Evolutionary conservation across 2,329 filamentous ascomycete genomes (phyloP).

Genomic region (Penicillium sp.): DNA sequence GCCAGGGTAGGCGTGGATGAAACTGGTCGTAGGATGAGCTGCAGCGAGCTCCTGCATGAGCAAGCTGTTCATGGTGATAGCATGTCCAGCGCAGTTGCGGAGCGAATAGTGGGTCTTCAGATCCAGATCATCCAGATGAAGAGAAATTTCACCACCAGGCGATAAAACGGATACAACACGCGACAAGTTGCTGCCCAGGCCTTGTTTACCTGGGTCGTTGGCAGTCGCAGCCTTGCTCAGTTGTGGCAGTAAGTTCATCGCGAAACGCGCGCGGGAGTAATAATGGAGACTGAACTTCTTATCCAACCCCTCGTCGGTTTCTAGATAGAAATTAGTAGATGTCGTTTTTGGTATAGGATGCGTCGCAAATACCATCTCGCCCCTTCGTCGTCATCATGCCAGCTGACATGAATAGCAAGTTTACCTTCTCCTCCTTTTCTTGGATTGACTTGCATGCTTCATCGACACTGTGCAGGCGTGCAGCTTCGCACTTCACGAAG

Average conservation of each 20-base stretch:
- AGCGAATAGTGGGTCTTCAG: conserved; percentile 14
- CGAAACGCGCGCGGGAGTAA: conserved; percentile 39
- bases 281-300: conserved; percentile 30
- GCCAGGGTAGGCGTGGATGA: conserved; percentile 53
- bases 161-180: conserved; percentile 17
- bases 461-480: conserved; percentile 55
- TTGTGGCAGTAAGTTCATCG: conserved; percentile 33
- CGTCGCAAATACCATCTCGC: conserved; percentile 13
- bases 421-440: conserved; percentile 27
- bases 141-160: conserved; percentile 10
- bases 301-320: conserved; percentile 35
- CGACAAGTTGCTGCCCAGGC: conserved; percentile 7
- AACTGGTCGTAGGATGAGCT: conserved; percentile 48
- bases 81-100: conserved; percentile 13
- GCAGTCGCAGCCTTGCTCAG: conserved; percentile 10
- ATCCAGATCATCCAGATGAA: conserved; percentile 16
- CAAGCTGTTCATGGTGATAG: conserved; percentile 18
- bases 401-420: conserved; percentile 32
- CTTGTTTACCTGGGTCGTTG: background rate
- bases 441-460: conserved; percentile 49
- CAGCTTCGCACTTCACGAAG: conserved; percentile 54
- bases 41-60: conserved; percentile 44
- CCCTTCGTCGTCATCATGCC: conserved; percentile 22
- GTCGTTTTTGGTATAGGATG: background rate
- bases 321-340: conserved; percentile 15